Percentiles rank a stretch among this genome's conserved stretches.
phyloP scores from a whole-genome alignment of 164 flowering plant species.

The Liquidambar formosana region DNA sequence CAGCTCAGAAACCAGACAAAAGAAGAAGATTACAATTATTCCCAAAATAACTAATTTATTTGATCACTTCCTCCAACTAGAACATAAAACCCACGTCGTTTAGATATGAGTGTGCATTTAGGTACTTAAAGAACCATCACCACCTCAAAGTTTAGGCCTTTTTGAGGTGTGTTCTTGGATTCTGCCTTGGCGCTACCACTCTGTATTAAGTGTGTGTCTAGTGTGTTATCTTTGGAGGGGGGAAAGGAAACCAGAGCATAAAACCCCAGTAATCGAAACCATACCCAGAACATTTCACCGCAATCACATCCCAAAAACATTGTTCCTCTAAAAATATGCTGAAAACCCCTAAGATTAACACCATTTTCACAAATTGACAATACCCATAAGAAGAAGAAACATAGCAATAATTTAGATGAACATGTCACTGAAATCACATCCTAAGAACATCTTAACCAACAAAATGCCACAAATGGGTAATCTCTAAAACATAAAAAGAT shows the following conservation, averaged over 20 bases:
- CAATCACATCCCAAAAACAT: neutral
- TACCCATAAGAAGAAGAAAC: neutral
- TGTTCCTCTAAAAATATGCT: neutral
- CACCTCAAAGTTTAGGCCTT: no score
- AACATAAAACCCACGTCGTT: no score
- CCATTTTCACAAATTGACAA: neutral
- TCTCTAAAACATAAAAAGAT: neutral
- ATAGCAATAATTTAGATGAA: neutral
- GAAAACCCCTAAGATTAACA: slow-evolving; percentile 1
- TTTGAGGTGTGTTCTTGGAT: no score
- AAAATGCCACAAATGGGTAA: neutral
- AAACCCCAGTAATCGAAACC: neutral
- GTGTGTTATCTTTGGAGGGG: no score
- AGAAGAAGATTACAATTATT: no score
- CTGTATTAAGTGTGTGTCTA: no score
- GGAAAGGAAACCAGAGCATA: no score
- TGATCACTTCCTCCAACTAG: no score
- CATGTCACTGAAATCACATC: neutral
- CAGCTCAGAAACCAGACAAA: neutral
- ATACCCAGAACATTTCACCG: neutral
- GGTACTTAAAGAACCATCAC: no score
- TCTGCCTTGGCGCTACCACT: no score
- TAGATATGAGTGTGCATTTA: no score
- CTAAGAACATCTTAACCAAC: neutral
- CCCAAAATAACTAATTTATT: no score